phyloP scores from a whole-genome alignment of 2,329 filamentous ascomycete genomes.

The Sarocladiaceae sp. region DNA sequence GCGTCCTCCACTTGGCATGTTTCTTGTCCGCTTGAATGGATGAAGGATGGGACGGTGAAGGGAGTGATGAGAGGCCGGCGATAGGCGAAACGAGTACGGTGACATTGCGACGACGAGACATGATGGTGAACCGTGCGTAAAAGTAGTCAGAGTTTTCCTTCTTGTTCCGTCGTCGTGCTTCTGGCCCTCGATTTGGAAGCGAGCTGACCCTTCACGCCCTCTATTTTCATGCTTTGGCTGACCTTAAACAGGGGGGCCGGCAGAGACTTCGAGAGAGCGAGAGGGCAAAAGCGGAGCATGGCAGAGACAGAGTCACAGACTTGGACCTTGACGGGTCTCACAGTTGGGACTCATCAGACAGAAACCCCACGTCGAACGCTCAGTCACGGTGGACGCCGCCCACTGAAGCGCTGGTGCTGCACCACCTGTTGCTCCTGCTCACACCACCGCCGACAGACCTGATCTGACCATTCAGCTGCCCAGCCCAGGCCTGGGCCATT shows the following conservation, averaged over 20 bases:
- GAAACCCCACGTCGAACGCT: neutral
- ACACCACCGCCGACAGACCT: too few species aligned
- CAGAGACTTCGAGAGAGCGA: neutral
- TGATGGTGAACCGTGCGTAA: too few species aligned
- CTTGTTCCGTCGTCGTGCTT: too few species aligned
- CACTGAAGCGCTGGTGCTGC: neutral
- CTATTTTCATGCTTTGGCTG: too few species aligned
- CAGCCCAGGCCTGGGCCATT: too few species aligned
- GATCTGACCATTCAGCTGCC: neutral
- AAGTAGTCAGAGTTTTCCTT: too few species aligned
- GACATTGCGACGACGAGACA: neutral
- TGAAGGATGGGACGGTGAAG: neutral
- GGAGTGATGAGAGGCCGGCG: neutral
- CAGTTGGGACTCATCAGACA: too few species aligned
- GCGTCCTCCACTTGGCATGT: slow-evolving; percentile 3
- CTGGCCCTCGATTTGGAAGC: too few species aligned
- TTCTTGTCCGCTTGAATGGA: neutral
- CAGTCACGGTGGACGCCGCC: slow-evolving; percentile 3
- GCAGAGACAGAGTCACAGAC: slow-evolving; percentile 7
- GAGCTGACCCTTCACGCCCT: too few species aligned
- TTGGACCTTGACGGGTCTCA: slow-evolving; percentile 7
- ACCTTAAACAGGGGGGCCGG: too few species aligned
- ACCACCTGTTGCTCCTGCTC: slow-evolving; percentile 7
- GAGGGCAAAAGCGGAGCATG: neutral
- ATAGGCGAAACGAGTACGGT: neutral